Evolutionary conservation across 352 stramenopile genomes (phyloP), one percentile per base, ranked within the genome.

Genomic region (Pythium phragmiticola): DNA sequence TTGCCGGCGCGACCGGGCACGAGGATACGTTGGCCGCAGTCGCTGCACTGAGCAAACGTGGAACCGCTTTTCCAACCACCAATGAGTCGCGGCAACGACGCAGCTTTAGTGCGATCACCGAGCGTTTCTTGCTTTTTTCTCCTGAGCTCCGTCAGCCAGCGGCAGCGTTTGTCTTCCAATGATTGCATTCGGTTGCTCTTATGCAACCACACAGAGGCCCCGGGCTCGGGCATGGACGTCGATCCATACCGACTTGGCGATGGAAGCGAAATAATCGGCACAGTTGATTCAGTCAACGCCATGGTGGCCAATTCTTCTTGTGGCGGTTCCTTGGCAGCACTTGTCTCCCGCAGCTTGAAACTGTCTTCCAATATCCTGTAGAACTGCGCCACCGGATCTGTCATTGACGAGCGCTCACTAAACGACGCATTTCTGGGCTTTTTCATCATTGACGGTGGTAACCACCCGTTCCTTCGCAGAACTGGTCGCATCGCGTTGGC

Each of bases 21-120:
- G 4, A 77, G 46, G 1, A 90, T 69, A 16, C 73, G 67, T 5
- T 19, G 11, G 19, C 67, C 63, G 66, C 82, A 94, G 57, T 94
- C 84, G 11, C 76, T 69, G 47, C 84, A 94, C 16, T 80, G 75
- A 8, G 78, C 59, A 23, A 73, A 73, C 43, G 65, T 76, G 3
- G 81, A 89, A 0, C 84, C 81, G 39, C 81, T 90, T 56, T 88
- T 90, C 0, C 74, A 66, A 0, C 85, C 85, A n/a, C 85, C 85
- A 74, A 94, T 90, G 14, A 94, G 60, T 5, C 85, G 65, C 7
- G 85, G 85, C 4, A 94, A 56, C 0, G 64, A 66, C 5, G 76
- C 61, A 1, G 70, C 79, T 59, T 86, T 87, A 39, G 76, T 64
- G 4, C 61, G 70, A 64, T 94, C 76, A 6, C 83, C 85, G 14